phyloP scores from a whole-genome alignment of 805 yeast genomes.

The Jamesozyma jinghongensis region DNA sequence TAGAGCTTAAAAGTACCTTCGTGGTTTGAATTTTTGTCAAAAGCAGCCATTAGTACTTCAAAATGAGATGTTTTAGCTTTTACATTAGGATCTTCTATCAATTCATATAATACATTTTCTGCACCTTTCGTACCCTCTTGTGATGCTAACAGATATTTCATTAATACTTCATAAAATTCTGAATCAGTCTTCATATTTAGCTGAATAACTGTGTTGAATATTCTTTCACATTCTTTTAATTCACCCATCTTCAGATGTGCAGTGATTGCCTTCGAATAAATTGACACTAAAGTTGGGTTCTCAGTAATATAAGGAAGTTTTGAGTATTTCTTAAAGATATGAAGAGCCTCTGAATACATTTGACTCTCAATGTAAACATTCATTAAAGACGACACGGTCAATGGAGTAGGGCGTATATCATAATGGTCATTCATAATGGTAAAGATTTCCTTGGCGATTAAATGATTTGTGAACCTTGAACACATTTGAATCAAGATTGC shows the following conservation, averaged over 20 bases:
- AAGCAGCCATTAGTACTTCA: conserved; percentile 26
- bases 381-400: conserved; percentile 22
- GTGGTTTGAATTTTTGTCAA: conserved; percentile 19
- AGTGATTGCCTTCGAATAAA: conserved; percentile 20
- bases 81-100: conserved; percentile 12
- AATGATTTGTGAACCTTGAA: conserved; percentile 18
- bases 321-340: conserved; percentile 16
- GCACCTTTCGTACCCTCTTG: conserved; percentile 18
- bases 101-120: conserved; percentile 13
- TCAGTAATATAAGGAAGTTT: neutral
- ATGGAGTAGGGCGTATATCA: conserved; percentile 22
- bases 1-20: conserved; percentile 25
- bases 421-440: conserved; percentile 24
- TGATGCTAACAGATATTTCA: conserved; percentile 12
- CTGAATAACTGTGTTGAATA: conserved; percentile 10
- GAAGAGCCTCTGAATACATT: conserved; percentile 14
- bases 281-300: conserved; percentile 5
- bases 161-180: conserved; percentile 19
- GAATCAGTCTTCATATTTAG: conserved; percentile 11
- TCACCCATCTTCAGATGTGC: conserved; percentile 15
- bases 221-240: conserved; percentile 11
- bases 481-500: conserved; percentile 21
- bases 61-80: conserved; percentile 20
- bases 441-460: conserved; percentile 26
- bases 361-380: conserved; percentile 20